Evolutionary conservation across 495 filamentous ascomycete genomes (phyloP).

Genomic region (Talaromyces adpressus): DNA sequence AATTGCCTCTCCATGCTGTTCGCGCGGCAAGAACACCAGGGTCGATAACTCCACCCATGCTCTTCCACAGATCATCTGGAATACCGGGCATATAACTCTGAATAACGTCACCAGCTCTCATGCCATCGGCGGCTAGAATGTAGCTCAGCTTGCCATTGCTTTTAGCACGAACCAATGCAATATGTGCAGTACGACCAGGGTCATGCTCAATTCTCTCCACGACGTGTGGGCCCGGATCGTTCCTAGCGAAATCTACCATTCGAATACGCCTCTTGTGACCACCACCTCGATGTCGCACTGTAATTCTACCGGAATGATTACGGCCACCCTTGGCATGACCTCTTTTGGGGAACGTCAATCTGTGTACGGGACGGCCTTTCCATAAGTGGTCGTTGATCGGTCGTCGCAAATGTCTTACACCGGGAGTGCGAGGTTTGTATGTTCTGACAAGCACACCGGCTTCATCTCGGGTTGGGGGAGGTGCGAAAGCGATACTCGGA

Average conservation of each 20-base stretch:
- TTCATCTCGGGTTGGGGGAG: constrained; percentile 35
- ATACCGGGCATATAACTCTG: constrained; percentile 88
- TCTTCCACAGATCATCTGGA: constrained; percentile 71
- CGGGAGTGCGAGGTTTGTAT: constrained; percentile 93
- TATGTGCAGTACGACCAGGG: constrained; percentile 86
- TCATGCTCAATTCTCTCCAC: constrained; percentile 96
- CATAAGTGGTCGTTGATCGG: constrained; percentile 95
- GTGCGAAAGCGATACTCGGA: constrained; percentile 34
- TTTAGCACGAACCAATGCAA: constrained; percentile 69
- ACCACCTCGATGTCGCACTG: constrained; percentile 84
- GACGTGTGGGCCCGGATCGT: constrained; percentile 65
- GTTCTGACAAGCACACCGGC: constrained; percentile 52
- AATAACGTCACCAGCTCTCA: constrained; percentile 84
- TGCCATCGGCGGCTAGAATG: constrained; percentile 86
- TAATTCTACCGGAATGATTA: constrained; percentile 78
- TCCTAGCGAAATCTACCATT: constrained; percentile 78
- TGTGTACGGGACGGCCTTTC: constrained; percentile 79
- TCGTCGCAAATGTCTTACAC: constrained; percentile 81
- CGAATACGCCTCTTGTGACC: constrained; percentile 87
- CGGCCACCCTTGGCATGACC: constrained; percentile 88
- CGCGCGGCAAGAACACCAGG: constrained; percentile 90
- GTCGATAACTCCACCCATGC: constrained; percentile 86
- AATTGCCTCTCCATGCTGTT: constrained; percentile 93
- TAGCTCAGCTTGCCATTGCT: constrained; percentile 59
- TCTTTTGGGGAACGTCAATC: constrained; percentile 82